Percentiles rank a stretch among this genome's conserved stretches.
Conservation (phyloP, 2,329 filamentous ascomycete genomes). For the Stachybotrys chlorohalonatus region DNA sequence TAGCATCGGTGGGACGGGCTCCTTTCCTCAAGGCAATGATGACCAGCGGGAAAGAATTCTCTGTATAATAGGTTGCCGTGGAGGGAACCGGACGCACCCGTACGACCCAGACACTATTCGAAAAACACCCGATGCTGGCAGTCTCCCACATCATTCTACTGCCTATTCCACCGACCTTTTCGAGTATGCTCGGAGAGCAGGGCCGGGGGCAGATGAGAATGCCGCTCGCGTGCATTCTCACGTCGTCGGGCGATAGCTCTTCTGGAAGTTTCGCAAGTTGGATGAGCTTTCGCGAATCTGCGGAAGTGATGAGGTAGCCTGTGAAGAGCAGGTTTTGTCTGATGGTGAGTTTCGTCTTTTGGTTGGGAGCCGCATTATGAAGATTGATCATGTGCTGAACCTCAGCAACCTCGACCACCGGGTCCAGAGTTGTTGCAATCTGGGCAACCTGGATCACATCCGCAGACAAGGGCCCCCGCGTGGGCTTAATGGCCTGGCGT, state of each 20-base stretch:
- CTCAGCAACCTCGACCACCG: conserved; percentile 69
- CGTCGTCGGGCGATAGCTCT: conserved; percentile 55
- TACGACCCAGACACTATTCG: conserved; percentile 83
- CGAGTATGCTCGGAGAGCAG: conserved; percentile 61
- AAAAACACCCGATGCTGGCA: conserved; percentile 62
- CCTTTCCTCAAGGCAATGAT: conserved; percentile 74
- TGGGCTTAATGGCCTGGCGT: conserved; percentile 35
- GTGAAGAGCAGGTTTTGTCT: conserved; percentile 88
- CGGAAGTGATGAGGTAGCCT: conserved; percentile 70
- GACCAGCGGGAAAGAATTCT: conserved; percentile 69
- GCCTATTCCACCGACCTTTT: conserved; percentile 81
- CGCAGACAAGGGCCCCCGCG: conserved; percentile 57
- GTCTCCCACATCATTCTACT: conserved; percentile 79
- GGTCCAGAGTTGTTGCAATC: conserved; percentile 62
- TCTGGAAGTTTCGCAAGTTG: conserved; percentile 57
- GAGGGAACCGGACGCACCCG: conserved; percentile 64
- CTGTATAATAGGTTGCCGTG: conserved; percentile 63
- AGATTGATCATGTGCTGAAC: conserved; percentile 83
- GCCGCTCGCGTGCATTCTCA: conserved; percentile 79
- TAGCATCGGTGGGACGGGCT: conserved; percentile 69
- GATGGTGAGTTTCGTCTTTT: conserved; percentile 51
- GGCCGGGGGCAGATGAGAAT: conserved; percentile 81
- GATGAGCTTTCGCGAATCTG: conserved; percentile 64
- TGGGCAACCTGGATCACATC: conserved; percentile 86
- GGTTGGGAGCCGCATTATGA: conserved; percentile 56